These are phyloP conservation scores for Lomentospora prolificans DNA, from an alignment of 2,329 filamentous ascomycete species.

Conservation along the genomic window DNA sequence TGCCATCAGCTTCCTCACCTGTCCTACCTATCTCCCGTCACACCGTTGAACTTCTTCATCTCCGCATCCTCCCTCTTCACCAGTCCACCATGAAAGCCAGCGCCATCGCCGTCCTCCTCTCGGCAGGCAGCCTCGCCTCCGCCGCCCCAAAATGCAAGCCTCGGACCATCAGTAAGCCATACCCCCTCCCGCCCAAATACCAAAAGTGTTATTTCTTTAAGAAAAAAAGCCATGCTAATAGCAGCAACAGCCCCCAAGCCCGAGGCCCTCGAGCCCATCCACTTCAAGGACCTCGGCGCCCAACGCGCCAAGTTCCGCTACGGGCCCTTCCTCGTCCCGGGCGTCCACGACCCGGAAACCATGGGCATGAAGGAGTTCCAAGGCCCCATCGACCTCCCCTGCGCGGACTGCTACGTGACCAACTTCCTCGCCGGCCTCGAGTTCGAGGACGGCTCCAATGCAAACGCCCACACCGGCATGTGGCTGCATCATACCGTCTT, in stretches of 20 bases:
- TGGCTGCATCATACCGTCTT: constrained; percentile 20
- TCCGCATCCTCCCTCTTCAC: too few relatives aligned
- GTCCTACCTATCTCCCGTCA: too few relatives aligned
- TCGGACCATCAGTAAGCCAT: neutral
- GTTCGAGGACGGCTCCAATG: constrained; percentile 19
- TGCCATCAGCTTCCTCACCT: too few relatives aligned
- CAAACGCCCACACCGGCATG: constrained; percentile 21
- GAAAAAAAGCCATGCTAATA: too few relatives aligned
- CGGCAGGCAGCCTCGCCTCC: neutral
- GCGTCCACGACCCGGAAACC: constrained; percentile 9
- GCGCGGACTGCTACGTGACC: constrained; percentile 18
- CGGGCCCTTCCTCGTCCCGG: constrained; percentile 15
- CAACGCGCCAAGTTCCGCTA: constrained; percentile 13
- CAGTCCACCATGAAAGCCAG: neutral
- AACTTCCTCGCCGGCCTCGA: constrained; percentile 17
- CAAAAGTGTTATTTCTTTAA: too few relatives aligned
- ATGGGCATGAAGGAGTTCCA: constrained; percentile 13
- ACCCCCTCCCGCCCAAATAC: neutral
- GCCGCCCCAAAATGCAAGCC: neutral
- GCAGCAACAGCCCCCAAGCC: neutral
- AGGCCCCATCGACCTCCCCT: constrained; percentile 12
- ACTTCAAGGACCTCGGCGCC: constrained; percentile 11
- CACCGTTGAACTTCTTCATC: too few relatives aligned
- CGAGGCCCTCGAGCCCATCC: constrained; percentile 10
- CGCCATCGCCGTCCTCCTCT: neutral